phyloP scores from a whole-genome alignment of 192 early-diverging fungal genomes.

The Linnemannia hyalina region DNA sequence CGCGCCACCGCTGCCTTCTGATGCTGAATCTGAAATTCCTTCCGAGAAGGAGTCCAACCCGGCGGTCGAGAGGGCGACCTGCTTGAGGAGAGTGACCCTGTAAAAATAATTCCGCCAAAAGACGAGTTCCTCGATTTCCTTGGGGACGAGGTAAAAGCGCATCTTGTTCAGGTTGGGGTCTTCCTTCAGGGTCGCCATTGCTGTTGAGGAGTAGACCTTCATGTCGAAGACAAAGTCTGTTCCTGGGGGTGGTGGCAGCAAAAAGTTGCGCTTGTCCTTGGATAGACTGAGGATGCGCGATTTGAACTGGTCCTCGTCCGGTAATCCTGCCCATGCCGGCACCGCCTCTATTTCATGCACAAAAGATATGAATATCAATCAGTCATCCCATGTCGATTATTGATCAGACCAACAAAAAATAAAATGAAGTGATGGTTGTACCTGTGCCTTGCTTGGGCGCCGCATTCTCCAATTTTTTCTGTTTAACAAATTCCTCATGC shows the following conservation, averaged over 20 bases:
- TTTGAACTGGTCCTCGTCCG: conserved; percentile 66
- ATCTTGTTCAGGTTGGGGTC: conserved; percentile 69
- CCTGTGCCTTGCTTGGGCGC: conserved; percentile 57
- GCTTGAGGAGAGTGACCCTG: conserved; percentile 69
- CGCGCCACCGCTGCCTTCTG: neutral
- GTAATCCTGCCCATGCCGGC: conserved; percentile 66
- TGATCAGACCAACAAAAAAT: conserved; percentile 1
- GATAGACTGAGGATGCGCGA: conserved; percentile 62
- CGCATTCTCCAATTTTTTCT: conserved; percentile 58
- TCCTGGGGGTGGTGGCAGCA: conserved; percentile 71
- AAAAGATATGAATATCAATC: neutral
- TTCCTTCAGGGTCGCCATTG: conserved; percentile 66
- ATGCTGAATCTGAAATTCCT: neutral
- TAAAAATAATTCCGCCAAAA: conserved; percentile 85
- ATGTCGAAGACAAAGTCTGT: conserved; percentile 75
- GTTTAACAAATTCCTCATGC: conserved; percentile 62
- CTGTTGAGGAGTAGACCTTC: conserved; percentile 65
- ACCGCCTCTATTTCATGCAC: conserved; percentile 50
- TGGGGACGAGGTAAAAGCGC: conserved; percentile 78
- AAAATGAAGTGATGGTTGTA: neutral
- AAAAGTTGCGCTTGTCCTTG: conserved; percentile 71
- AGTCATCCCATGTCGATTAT: neutral
- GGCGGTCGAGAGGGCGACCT: conserved; percentile 58
- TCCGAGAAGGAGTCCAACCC: conserved; percentile 10
- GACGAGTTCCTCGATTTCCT: conserved; percentile 69